Percentiles rank a stretch among this genome's conserved stretches.
Conservation (phyloP, 2,329 filamentous ascomycete species). For the Bertia moriformis region DNA sequence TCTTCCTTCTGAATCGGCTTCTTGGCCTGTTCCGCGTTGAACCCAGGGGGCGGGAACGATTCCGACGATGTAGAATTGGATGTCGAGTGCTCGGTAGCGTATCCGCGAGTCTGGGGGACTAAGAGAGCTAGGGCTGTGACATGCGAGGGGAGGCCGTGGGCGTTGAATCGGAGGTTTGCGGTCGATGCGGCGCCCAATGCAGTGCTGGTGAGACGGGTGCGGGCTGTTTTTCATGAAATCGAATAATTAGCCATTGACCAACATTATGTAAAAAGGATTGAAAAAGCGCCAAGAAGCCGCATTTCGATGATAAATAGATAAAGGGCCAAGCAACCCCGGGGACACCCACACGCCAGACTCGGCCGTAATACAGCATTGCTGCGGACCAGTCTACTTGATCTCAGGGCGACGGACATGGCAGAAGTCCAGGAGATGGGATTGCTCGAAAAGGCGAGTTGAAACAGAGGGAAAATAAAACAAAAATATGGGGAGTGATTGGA, state of each 20-base stretch:
- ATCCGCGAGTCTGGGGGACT: neutral
- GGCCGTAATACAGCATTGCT: neutral
- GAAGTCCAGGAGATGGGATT: neutral
- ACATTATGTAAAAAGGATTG: no score
- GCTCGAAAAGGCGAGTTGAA: neutral
- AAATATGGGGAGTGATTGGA: neutral
- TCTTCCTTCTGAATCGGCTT: neutral
- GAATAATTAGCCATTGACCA: no score
- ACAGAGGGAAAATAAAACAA: neutral
- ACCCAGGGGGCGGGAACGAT: neutral
- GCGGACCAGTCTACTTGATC: neutral
- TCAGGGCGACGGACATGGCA: constrained; percentile 1
- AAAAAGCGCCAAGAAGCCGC: no score
- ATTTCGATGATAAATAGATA: no score
- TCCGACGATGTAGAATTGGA: neutral
- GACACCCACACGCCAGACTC: neutral
- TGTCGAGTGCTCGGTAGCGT: neutral
- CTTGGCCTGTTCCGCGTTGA: constrained; percentile 1
- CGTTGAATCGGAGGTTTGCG: neutral
- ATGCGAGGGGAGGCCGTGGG: neutral
- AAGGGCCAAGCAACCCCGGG: no score
- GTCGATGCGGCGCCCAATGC: neutral
- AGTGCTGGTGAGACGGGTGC: neutral
- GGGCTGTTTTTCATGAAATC: neutral
- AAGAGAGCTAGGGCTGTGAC: neutral